phyloP scores from a whole-genome alignment of 1,284 basidiomycete genomes.

The Apiotrichum porosum region DNA sequence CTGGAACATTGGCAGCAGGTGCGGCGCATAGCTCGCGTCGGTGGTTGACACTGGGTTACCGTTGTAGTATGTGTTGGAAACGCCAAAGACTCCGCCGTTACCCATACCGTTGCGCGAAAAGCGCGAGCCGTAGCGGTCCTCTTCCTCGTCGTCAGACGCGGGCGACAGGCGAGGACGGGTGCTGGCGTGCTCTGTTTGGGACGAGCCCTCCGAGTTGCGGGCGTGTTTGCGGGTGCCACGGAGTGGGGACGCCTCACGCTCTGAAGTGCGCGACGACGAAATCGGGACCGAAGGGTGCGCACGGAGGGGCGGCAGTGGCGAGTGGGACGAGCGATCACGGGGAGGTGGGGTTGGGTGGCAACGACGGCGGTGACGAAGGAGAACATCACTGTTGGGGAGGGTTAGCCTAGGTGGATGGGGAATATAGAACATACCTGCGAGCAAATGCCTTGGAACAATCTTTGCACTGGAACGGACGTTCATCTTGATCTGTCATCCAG shows the following conservation, averaged over 20 bases:
- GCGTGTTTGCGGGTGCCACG: slow-evolving; percentile 28
- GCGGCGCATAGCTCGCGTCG: slow-evolving; percentile 28
- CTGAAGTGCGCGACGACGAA: slow-evolving; percentile 40
- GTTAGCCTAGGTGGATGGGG: no score
- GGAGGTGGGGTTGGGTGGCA: slow-evolving; percentile 48
- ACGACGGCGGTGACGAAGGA: slow-evolving; percentile 47
- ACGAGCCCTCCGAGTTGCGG: slow-evolving; percentile 9
- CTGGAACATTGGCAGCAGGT: slow-evolving; percentile 41
- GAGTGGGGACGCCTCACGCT: slow-evolving; percentile 33
- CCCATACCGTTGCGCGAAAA: slow-evolving; percentile 36
- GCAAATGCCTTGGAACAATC: slow-evolving; percentile 49
- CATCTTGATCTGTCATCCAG: slow-evolving; percentile 48
- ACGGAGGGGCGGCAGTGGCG: slow-evolving; percentile 32
- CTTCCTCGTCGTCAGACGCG: slow-evolving; percentile 30
- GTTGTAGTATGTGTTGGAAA: slow-evolving; percentile 23
- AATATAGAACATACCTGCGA: slow-evolving; percentile 32
- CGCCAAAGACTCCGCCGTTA: slow-evolving; percentile 34
- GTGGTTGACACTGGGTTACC: slow-evolving; percentile 21
- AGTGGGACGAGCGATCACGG: slow-evolving; percentile 34
- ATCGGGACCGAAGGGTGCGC: slow-evolving; percentile 39
- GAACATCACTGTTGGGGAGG: slow-evolving; percentile 41
- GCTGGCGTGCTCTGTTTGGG: slow-evolving; percentile 7
- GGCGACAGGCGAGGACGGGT: slow-evolving; percentile 7
- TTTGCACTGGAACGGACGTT: slow-evolving; percentile 47
- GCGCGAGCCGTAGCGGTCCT: slow-evolving; percentile 27